Evolutionary conservation across 495 filamentous ascomycete genomes (phyloP), one percentile per base, ranked within the genome.

Genomic region (Monascus purpureus): DNA sequence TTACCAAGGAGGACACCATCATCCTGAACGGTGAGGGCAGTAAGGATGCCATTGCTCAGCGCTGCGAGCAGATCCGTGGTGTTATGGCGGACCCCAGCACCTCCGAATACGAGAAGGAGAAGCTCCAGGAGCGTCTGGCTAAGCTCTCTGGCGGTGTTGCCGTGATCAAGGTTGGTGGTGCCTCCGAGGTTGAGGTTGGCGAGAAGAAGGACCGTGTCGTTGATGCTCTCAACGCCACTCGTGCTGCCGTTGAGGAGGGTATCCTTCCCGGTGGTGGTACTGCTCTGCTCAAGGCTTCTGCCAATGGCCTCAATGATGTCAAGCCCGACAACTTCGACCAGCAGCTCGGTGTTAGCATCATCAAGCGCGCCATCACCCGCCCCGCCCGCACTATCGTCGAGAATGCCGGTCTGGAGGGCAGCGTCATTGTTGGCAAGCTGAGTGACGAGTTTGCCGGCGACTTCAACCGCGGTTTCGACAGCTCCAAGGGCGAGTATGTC

Each of bases 171-270:
- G 90, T 97, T 43, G 90, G 90, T 47, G 90, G 90, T 58, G 68
- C 86, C 36, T 95, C 87, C 43, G 90, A 97, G 65, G 88, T 97
- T 42, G 90, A 97, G 69, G 90, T 97, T 38, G 73, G 82, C 42
- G 90, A 97, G 76, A 97, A 97, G 84, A 97, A 97, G 72, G 90
- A 97, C 59, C 84, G 90, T 45, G 93, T 96, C 43, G 87, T 96
- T 31, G 90, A 97, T 61, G 90, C 90, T 29, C 73, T 97, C 35
- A 97, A 97, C 61, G 90, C 90, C 46, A 97, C 92, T 42, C 90
- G 90, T 47, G 90, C 90, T 46, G 90, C 90, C 43, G 90, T 97
- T 43, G 90, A 97, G 72, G 84, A 95, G 59, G 90, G 90, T 65
- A 97, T 97, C 59, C 74, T 97, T 26, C 90, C 90, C 40, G 90